phyloP scores from a whole-genome alignment of 148 eudicot genomes.

The Vaccinium darrowii region DNA sequence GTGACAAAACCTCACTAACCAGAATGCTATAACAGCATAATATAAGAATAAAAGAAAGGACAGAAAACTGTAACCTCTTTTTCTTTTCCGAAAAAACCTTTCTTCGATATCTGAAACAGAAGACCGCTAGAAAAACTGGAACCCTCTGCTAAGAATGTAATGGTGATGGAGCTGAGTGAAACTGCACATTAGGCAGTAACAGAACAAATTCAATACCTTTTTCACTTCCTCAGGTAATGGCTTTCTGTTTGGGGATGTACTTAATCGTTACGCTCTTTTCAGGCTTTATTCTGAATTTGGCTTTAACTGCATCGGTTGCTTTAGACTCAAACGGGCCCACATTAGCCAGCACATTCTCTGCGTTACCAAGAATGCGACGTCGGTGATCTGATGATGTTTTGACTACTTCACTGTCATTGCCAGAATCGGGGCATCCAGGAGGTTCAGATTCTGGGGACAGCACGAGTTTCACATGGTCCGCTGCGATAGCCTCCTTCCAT shows the following conservation, averaged over 20 bases:
- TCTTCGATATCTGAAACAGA: slow-evolving; percentile 43
- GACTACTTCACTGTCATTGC: slow-evolving; percentile 24
- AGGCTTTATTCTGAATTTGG: slow-evolving; percentile 37
- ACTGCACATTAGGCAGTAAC: slow-evolving; percentile 45
- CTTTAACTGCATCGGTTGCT: slow-evolving; percentile 27
- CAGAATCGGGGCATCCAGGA: slow-evolving; percentile 30
- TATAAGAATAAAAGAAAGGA: slow-evolving; percentile 13
- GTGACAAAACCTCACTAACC: slow-evolving; percentile 14
- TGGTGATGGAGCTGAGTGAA: slow-evolving; percentile 18
- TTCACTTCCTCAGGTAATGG: slow-evolving; percentile 23
- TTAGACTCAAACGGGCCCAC: slow-evolving; percentile 21
- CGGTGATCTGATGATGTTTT: slow-evolving; percentile 21
- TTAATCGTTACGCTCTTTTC: slow-evolving; percentile 46
- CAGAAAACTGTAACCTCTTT: neutral
- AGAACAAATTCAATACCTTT: slow-evolving; percentile 4
- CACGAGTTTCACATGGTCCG: slow-evolving; percentile 59
- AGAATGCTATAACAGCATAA: slow-evolving; percentile 6
- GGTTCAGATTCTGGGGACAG: slow-evolving; percentile 37
- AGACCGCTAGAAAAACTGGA: slow-evolving; percentile 45
- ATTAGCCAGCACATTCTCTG: slow-evolving; percentile 24
- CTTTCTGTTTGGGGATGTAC: slow-evolving; percentile 56
- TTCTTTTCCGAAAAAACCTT: slow-evolving; percentile 18
- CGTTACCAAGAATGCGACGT: slow-evolving; percentile 23
- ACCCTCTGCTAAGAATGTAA: slow-evolving; percentile 43
- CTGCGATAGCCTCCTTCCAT: slow-evolving; percentile 79